These are phyloP conservation scores for Chaetomium tenue DNA, from an alignment of 495 filamentous ascomycete species.

Conservation along the genomic window DNA sequence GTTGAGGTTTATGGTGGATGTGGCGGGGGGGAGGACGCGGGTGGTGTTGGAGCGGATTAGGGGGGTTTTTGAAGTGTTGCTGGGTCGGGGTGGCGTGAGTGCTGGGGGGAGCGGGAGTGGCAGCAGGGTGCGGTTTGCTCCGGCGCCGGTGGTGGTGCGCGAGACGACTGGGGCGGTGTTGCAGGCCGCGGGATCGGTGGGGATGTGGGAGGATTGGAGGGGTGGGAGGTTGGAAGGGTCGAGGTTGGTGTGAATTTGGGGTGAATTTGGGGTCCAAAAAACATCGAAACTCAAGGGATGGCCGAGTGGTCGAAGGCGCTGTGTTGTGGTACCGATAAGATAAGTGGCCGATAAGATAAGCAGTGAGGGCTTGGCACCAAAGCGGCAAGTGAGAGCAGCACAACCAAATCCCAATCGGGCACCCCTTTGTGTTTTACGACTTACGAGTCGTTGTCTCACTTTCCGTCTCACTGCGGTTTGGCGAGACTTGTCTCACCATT, in stretches of 20 bases:
- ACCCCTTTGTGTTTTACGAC: too few species aligned
- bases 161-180: background rate
- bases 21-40: constrained; percentile 1
- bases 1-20: constrained; percentile 14
- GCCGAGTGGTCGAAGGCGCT: too few species aligned
- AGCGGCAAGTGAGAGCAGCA: too few species aligned
- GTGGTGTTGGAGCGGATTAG: constrained; percentile 17
- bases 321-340: too few species aligned
- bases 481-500: too few species aligned
- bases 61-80: constrained; percentile 5
- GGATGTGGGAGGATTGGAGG: constrained; percentile 17
- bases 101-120: background rate
- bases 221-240: constrained; percentile 7
- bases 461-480: too few species aligned
- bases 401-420: too few species aligned
- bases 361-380: too few species aligned
- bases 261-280: too few species aligned
- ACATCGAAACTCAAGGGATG: too few species aligned
- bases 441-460: too few species aligned
- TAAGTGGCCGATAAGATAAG: too few species aligned
- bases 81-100: background rate
- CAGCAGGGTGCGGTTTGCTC: constrained; percentile 4
- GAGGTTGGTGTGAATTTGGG: background rate
- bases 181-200: background rate
- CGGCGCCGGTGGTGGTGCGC: background rate